These are phyloP conservation scores for Fusarium sp. DNA, from an alignment of 2,329 filamentous ascomycete species.

Conservation along the genomic window DNA sequence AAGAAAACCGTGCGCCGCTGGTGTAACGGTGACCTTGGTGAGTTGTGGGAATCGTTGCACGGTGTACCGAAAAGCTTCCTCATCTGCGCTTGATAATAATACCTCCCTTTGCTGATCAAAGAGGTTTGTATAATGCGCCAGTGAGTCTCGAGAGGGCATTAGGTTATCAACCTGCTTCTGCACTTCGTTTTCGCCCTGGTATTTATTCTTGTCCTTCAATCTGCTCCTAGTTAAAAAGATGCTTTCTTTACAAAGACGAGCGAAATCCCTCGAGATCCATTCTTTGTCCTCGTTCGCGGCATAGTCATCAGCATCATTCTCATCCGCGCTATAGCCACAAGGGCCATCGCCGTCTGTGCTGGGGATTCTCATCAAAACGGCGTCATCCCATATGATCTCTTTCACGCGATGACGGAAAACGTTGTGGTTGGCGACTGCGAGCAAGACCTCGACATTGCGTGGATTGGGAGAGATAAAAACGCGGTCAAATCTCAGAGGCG, in stretches of 20 bases:
- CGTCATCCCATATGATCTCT: conserved; percentile 23
- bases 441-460: conserved; percentile 1
- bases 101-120: background rate
- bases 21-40: conserved; percentile 1
- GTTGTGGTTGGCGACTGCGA: conserved; percentile 6
- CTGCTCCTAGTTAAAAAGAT: background rate
- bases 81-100: background rate
- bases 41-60: background rate
- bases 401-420: background rate
- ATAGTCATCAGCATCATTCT: background rate
- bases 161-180: background rate
- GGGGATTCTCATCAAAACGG: background rate
- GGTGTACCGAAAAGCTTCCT: conserved; percentile 10
- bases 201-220: background rate
- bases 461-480: conserved; percentile 14
- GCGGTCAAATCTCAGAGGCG: background rate
- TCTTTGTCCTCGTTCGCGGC: background rate
- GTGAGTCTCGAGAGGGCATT: background rate
- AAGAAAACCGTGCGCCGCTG: background rate
- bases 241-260: background rate
- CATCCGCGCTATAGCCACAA: background rate
- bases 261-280: background rate
- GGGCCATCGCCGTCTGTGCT: fast-evolving
- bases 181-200: background rate
- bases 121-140: background rate